phyloP scores from a whole-genome alignment of 345 rosid genomes.

The Populus euphratica region DNA sequence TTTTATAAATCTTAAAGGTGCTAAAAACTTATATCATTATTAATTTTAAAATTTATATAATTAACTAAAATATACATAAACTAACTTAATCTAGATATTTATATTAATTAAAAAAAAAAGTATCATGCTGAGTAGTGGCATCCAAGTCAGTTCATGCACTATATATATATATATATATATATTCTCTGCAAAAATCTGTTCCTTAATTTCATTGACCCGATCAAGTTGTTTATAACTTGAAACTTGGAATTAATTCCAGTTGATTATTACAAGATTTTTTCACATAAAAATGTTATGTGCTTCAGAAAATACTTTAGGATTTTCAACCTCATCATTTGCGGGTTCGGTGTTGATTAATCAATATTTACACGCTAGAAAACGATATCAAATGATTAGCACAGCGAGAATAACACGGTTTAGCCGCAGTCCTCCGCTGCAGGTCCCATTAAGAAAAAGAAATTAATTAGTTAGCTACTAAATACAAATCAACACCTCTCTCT shows the following conservation, averaged over 20 bases:
- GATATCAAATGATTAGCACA: slow-evolving; percentile 15
- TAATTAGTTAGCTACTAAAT: too few species aligned
- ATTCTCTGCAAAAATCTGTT: not conserved
- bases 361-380: not conserved
- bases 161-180: too few species aligned
- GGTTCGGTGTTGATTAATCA: not conserved
- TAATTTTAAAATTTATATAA: too few species aligned
- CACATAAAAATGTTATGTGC: not conserved
- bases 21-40: too few species aligned
- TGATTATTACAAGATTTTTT: not conserved
- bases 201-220: not conserved
- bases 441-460: not conserved
- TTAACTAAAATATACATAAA: too few species aligned
- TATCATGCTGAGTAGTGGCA: too few species aligned
- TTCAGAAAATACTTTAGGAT: too few species aligned
- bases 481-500: not conserved
- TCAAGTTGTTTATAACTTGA: not conserved
- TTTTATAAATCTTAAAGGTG: accelerated
- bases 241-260: not conserved
- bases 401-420: slow-evolving; percentile 21
- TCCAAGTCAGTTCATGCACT: slow-evolving; percentile 1
- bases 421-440: not conserved
- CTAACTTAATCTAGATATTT: too few species aligned
- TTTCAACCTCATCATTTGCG: too few species aligned
- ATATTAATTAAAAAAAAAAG: too few species aligned